Evolutionary conservation across 805 yeast species (phyloP).

Genomic region (Priceomyces melissophilus): DNA sequence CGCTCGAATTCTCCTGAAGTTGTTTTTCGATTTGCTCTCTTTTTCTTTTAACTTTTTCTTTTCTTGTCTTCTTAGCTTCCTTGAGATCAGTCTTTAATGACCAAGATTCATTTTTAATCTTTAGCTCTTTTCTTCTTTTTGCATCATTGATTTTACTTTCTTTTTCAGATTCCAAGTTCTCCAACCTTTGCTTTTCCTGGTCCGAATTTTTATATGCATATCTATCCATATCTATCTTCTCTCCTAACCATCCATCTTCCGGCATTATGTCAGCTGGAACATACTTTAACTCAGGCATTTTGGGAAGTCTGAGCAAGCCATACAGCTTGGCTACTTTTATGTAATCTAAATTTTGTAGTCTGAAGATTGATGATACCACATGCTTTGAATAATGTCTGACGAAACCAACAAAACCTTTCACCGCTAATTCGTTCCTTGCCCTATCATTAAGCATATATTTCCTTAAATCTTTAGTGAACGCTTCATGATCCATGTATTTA

Average conservation of each 20-base stretch:
- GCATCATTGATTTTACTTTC: conserved; percentile 35
- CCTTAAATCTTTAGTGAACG: conserved; percentile 22
- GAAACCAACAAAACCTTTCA: conserved; percentile 78
- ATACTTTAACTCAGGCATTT: conserved; percentile 83
- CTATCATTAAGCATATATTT: conserved; percentile 71
- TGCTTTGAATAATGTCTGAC: conserved; percentile 85
- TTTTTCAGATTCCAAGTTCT: conserved; percentile 50
- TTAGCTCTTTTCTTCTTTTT: conserved; percentile 40
- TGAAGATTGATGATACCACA: conserved; percentile 80
- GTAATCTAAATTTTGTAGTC: conserved; percentile 69
- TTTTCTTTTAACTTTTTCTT: conserved; percentile 63
- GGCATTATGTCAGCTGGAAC: conserved; percentile 50
- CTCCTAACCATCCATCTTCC: conserved; percentile 72
- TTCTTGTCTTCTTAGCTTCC: conserved; percentile 59
- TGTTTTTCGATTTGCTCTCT: conserved; percentile 64
- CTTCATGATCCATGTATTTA: conserved; percentile 21
- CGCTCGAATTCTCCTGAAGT: conserved; percentile 42
- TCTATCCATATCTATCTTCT: conserved; percentile 61
- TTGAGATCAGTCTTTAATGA: conserved; percentile 64
- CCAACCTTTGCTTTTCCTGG: conserved; percentile 61
- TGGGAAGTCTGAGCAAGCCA: conserved; percentile 80
- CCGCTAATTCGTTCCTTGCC: conserved; percentile 75
- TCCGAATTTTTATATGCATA: conserved; percentile 61
- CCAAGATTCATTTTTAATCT: conserved; percentile 70
- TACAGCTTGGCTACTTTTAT: conserved; percentile 69